These are phyloP conservation scores for Coemansia sp. DNA, from an alignment of 192 early-diverging fungal species.

Conservation along the genomic window DNA sequence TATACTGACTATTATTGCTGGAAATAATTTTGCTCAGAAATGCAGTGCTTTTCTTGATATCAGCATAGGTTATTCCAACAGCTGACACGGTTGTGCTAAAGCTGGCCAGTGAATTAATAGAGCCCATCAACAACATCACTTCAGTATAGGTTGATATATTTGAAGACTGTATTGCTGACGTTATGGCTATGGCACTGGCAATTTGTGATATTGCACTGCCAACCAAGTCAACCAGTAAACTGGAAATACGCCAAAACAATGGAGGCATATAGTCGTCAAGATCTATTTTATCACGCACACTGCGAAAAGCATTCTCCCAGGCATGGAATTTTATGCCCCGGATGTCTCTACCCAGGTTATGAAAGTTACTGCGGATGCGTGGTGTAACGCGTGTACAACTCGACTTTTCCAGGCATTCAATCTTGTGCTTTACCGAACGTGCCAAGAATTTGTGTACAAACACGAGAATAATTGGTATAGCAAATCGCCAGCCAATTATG, in stretches of 20 bases:
- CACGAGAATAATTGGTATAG: constrained; percentile 23
- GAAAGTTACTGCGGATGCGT: constrained; percentile 5
- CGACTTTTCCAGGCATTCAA: background rate
- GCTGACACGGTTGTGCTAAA: constrained; percentile 7
- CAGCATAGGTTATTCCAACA: background rate
- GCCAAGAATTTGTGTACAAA: constrained; percentile 14
- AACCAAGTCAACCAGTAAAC: constrained; percentile 14
- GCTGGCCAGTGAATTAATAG: constrained; percentile 17
- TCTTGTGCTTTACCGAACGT: background rate
- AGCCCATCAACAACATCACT: constrained; percentile 16
- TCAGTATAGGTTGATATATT: constrained; percentile 16
- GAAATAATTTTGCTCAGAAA: constrained; percentile 13
- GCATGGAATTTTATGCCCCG: constrained; percentile 67
- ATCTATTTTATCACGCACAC: constrained; percentile 3
- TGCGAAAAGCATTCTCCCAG: constrained; percentile 52
- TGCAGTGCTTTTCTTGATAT: constrained; percentile 1
- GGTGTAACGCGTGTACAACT: background rate
- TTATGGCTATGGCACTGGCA: constrained; percentile 59
- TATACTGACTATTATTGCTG: background rate
- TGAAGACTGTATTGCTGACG: constrained; percentile 52
- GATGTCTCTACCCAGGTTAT: constrained; percentile 49
- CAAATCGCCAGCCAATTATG: constrained; percentile 29
- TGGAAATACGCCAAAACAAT: constrained; percentile 21
- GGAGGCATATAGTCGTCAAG: constrained; percentile 16
- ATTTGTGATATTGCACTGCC: constrained; percentile 51